Base-by-base conservation (phyloP, 2,329 filamentous ascomycete genomes). In the Penicillium polonicum region DNA sequence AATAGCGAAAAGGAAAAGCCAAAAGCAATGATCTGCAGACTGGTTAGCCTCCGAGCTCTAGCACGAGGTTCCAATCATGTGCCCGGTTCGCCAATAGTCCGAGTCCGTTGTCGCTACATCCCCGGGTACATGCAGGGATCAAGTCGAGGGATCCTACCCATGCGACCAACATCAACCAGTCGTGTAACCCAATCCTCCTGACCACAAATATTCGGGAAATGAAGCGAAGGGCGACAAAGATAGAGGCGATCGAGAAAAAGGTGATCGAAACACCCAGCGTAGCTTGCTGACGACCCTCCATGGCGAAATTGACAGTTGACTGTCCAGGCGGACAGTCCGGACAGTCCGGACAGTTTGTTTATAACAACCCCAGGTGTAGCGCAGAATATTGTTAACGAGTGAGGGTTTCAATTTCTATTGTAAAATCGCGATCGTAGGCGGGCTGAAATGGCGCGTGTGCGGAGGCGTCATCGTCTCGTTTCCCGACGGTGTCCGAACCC, bases 141-240 rank as follows among this genome's bases (percentile, higher is more conserved):
- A 52, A 21, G 45, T 48, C 42, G 42, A 43, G n/a, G 33, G 36
- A 46, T 43, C 53, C 54, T 21, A 86, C 74, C 92, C 91, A 96
- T 55, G 92, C 91, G 41, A 90, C 64, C 12, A 91, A 74, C 74
- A 96, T 94, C 66, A 90, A 84, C 74, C 87, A 89, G 79, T 96
- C 92, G 75, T 96, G 91, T 79, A 84, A 84, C 55, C 83, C 86
- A 51, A 91, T 76, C 54, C 83, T 86, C 65, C 84, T 85, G 55
- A 96, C 88, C 49, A 97, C 87, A 46, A 83, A 85, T 49, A 84
- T 80, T 29, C 92, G 84, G 59, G 89, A 91, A 42, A 90, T 76
- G 64, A 96, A 80, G 54, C 92, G 86, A 36, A 90, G 82, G 42
- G 81, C 80, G 65, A 96, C 90, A 70, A 96, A 93, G 54, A 89